These are phyloP conservation scores for Suillus discolor DNA, from an alignment of 768 basidiomycete species.

Conservation along the genomic window DNA sequence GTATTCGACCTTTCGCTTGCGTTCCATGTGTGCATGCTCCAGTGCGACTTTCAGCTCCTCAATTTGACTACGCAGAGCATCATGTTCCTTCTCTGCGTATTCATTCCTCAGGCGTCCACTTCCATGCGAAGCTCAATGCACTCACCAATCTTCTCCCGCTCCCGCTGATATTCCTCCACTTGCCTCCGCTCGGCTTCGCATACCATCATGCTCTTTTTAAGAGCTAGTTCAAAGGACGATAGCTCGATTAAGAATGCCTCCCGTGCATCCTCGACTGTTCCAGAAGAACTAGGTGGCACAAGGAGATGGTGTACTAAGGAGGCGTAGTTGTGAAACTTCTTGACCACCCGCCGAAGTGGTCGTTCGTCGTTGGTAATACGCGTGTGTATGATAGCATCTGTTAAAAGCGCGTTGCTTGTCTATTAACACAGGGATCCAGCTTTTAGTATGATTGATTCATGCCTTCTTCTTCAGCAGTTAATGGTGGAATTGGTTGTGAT, in stretches of 20 bases:
- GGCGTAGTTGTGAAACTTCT: conserved; percentile 78
- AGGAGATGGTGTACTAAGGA: conserved; percentile 54
- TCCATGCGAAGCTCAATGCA: conserved; percentile 12
- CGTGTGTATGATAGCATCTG: conserved; percentile 79
- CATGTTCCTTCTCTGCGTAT: conserved; percentile 68
- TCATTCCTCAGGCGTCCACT: not conserved
- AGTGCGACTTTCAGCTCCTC: conserved; percentile 74
- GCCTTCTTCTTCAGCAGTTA: conserved; percentile 70
- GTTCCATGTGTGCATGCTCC: conserved; percentile 77
- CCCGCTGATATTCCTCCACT: conserved; percentile 80
- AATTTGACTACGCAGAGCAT: conserved; percentile 66
- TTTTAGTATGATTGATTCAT: conserved; percentile 12
- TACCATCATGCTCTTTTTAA: conserved; percentile 81
- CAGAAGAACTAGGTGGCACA: conserved; percentile 30
- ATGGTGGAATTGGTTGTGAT: conserved; percentile 39
- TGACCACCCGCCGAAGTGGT: conserved; percentile 73
- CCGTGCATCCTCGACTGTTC: conserved; percentile 65
- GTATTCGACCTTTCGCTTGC: conserved; percentile 83
- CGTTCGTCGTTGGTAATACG: conserved; percentile 85
- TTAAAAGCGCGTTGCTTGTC: conserved; percentile 17
- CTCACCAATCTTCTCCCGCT: conserved; percentile 72
- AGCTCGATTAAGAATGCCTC: conserved; percentile 82
- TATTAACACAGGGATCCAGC: conserved; percentile 9
- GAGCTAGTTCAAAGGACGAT: conserved; percentile 69
- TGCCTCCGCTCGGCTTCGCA: conserved; percentile 86